These are phyloP conservation scores for Acacia acuminata DNA, from an alignment of 306 rosid species.

Conservation along the genomic window DNA sequence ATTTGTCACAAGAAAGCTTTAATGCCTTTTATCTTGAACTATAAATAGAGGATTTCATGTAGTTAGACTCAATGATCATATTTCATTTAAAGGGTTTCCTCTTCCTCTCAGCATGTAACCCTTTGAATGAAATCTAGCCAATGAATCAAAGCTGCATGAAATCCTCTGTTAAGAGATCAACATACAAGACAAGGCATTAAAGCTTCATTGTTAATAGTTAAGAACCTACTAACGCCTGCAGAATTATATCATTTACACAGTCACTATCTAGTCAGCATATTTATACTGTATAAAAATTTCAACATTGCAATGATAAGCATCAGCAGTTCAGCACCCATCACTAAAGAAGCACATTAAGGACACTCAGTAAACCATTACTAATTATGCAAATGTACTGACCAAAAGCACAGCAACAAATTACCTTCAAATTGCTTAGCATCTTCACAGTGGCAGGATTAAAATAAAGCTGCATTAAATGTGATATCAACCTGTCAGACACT, in stretches of 20 bases:
- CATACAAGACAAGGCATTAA: background rate
- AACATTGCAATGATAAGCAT: background rate
- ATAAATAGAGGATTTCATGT: background rate
- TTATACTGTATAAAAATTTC: background rate
- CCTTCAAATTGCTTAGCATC: conserved; percentile 99
- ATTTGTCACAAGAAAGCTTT: background rate
- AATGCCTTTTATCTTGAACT: background rate
- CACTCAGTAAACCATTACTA: conserved; percentile 22
- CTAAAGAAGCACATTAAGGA: conserved; percentile 31
- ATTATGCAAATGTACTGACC: conserved; percentile 15
- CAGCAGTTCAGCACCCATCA: conserved; percentile 1
- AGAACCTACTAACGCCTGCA: background rate
- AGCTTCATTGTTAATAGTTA: background rate
- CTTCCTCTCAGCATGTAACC: background rate
- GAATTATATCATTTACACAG: background rate
- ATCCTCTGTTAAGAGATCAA: background rate
- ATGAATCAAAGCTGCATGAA: background rate
- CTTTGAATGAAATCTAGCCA: background rate
- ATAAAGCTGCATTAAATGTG: conserved; percentile 75
- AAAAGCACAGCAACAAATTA: conserved; percentile 39
- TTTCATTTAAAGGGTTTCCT: background rate
- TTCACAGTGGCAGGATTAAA: conserved; percentile 99
- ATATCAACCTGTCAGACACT: conserved; percentile 31
- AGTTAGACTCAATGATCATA: background rate
- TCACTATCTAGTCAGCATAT: background rate